Conservation (phyloP, 306 rosid species). For the Casuarina glauca region DNA sequence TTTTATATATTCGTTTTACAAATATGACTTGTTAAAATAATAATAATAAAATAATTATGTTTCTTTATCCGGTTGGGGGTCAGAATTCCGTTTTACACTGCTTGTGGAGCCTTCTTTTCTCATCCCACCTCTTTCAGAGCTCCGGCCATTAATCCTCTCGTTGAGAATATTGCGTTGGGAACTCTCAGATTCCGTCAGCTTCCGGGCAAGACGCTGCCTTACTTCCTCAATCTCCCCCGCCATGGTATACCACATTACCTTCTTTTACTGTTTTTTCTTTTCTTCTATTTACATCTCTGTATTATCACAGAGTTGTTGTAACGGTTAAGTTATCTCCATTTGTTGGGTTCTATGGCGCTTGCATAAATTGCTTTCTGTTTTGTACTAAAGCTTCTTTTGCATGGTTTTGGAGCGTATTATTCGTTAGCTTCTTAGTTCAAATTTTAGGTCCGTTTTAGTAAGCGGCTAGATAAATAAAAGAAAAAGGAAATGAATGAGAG, state of each 20-base stretch:
- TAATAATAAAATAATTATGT: not conserved
- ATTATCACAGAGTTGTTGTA: not conserved
- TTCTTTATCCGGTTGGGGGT: slow-evolving; percentile 22
- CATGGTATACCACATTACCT: slow-evolving; percentile 32
- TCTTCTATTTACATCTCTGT: slow-evolving; percentile 2
- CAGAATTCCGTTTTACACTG: slow-evolving; percentile 3
- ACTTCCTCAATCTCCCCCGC: slow-evolving; percentile 24
- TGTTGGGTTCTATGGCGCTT: not conserved
- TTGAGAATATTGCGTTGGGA: slow-evolving; percentile 38
- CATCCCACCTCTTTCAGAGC: slow-evolving; percentile 3
- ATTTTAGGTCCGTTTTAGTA: not conserved
- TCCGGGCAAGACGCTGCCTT: slow-evolving; percentile 22
- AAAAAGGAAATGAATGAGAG: too few relatives aligned
- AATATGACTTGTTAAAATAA: slow-evolving; percentile 12
- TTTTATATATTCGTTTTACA: slow-evolving; percentile 3
- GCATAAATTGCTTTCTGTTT: slow-evolving; percentile 14
- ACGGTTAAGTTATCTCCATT: not conserved
- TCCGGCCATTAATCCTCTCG: slow-evolving; percentile 60
- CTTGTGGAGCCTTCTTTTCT: slow-evolving; percentile 1
- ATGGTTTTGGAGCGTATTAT: slow-evolving; percentile 3
- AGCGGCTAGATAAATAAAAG: too few relatives aligned
- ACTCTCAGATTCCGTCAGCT: slow-evolving; percentile 6
- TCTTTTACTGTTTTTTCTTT: slow-evolving; percentile 2
- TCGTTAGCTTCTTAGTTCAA: not conserved
- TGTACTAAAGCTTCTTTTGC: not conserved